phyloP scores from a whole-genome alignment of 495 filamentous ascomycete species.

The Elaphomyces granulatus region DNA sequence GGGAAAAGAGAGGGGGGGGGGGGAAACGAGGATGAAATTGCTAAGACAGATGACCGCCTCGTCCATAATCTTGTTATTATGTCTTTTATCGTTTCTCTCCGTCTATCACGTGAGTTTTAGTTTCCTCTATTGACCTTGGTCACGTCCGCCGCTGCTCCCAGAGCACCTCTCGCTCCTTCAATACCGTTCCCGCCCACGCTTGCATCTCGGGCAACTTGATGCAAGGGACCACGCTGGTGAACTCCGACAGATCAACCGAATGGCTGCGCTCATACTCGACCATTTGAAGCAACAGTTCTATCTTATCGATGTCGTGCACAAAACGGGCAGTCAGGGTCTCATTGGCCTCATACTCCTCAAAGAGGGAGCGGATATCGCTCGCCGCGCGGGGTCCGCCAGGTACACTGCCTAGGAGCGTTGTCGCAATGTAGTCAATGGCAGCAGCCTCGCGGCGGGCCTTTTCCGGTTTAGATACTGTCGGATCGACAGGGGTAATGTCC shows the following conservation, averaged over 20 bases:
- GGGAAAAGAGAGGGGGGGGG: too few relatives aligned
- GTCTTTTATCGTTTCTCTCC: too few relatives aligned
- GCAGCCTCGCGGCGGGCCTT: constrained; percentile 74
- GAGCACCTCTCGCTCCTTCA: constrained; percentile 60
- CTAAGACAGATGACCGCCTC: too few relatives aligned
- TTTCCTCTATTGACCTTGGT: too few relatives aligned
- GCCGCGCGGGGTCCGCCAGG: constrained; percentile 48
- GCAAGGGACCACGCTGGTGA: constrained; percentile 55
- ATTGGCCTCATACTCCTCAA: constrained; percentile 87
- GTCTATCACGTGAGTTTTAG: too few relatives aligned
- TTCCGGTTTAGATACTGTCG: constrained; percentile 43
- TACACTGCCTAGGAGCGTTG: constrained; percentile 55
- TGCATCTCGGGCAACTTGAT: constrained; percentile 65
- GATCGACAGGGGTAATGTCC: constrained; percentile 85
- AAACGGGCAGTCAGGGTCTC: constrained; percentile 71
- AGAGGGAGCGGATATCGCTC: constrained; percentile 55
- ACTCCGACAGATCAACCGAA: constrained; percentile 68
- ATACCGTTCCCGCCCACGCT: constrained; percentile 60
- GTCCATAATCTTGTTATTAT: too few relatives aligned
- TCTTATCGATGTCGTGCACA: constrained; percentile 94
- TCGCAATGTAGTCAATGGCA: constrained; percentile 80
- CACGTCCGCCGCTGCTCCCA: constrained; percentile 36
- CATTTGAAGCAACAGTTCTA: constrained; percentile 90
- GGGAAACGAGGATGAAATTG: too few relatives aligned
- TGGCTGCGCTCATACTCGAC: constrained; percentile 80